phyloP scores from a whole-genome alignment of 164 flowering plant genomes.

The Echeveria elegans region DNA sequence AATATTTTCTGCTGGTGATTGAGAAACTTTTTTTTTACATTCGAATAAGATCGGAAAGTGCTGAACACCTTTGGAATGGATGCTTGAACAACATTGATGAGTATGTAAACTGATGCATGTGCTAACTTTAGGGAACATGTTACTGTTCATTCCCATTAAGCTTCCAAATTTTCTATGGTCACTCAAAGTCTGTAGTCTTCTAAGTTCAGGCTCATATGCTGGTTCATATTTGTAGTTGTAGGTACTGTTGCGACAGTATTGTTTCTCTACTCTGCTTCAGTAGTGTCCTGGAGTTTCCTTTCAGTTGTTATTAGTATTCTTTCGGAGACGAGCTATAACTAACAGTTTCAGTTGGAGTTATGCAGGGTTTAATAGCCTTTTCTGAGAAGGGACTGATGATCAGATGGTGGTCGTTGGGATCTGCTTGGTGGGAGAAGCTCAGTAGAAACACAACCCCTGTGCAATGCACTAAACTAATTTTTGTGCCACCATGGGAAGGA shows the following conservation, averaged over 20 bases:
- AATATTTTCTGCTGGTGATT: no score
- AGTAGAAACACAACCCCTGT: slow-evolving; percentile 70
- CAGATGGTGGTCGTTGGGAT: slow-evolving; percentile 98
- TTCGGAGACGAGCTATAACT: not conserved
- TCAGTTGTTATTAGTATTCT: not conserved
- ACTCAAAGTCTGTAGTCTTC: not conserved
- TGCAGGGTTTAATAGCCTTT: slow-evolving; percentile 91
- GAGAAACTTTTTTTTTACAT: no score
- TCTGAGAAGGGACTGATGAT: slow-evolving; percentile 94
- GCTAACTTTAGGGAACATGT: not conserved
- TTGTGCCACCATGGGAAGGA: slow-evolving; percentile 98
- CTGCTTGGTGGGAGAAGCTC: slow-evolving; percentile 97
- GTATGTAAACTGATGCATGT: not conserved
- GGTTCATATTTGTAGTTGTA: no score
- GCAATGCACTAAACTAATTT: slow-evolving; percentile 86
- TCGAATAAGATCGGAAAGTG: not conserved
- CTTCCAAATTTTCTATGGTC: not conserved
- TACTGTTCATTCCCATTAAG: not conserved
- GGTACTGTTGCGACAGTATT: no score
- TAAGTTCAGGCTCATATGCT: not conserved
- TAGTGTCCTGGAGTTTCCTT: not conserved
- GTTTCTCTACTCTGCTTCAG: not conserved
- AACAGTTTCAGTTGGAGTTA: slow-evolving; percentile 1
- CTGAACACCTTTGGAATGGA: not conserved
- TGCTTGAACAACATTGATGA: not conserved